A percentile compares a stretch with the other conserved stretches of the same genome.
Evolutionary conservation across 2,329 filamentous ascomycete genomes (phyloP).

Genomic region (Pyrenochaeta sp.): DNA sequence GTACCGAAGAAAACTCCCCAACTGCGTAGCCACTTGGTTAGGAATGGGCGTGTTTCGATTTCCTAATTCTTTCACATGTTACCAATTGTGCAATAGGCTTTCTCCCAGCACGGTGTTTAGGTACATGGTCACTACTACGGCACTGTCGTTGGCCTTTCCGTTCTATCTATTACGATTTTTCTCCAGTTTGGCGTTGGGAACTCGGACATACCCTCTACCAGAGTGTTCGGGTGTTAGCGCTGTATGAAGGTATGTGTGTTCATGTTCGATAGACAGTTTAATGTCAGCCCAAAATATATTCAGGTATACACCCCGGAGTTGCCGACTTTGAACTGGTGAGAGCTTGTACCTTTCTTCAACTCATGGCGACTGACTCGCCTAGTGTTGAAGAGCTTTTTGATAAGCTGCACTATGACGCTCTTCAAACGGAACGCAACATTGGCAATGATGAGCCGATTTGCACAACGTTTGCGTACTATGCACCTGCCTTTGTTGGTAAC

Average conservation of each 20-base stretch:
- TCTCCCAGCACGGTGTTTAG: conserved; percentile 31
- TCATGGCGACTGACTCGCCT: too few species aligned
- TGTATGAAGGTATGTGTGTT: conserved; percentile 10
- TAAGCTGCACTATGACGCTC: too few species aligned
- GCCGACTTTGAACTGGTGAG: too few species aligned
- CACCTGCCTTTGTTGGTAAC: neutral
- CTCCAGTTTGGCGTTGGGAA: conserved; percentile 1
- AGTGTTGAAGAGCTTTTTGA: too few species aligned
- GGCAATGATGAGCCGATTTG: too few species aligned
- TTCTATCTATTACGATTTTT: conserved; percentile 6
- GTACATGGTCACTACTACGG: conserved; percentile 10
- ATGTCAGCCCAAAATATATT: conserved; percentile 6
- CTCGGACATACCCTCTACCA: neutral
- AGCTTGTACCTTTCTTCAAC: too few species aligned
- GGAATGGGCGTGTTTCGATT: conserved; percentile 14
- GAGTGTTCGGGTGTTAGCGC: conserved; percentile 1
- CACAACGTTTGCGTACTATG: neutral
- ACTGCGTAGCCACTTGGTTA: conserved; percentile 26
- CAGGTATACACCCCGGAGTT: too few species aligned
- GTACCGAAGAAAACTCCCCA: conserved; percentile 43
- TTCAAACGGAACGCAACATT: too few species aligned
- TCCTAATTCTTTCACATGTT: conserved; percentile 7
- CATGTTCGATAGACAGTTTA: conserved; percentile 7
- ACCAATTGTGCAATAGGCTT: conserved; percentile 7
- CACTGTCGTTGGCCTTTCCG: conserved; percentile 4